Evolutionary conservation across 2,329 filamentous ascomycete species (phyloP).

Genomic region (Monosporascus ibericus): DNA sequence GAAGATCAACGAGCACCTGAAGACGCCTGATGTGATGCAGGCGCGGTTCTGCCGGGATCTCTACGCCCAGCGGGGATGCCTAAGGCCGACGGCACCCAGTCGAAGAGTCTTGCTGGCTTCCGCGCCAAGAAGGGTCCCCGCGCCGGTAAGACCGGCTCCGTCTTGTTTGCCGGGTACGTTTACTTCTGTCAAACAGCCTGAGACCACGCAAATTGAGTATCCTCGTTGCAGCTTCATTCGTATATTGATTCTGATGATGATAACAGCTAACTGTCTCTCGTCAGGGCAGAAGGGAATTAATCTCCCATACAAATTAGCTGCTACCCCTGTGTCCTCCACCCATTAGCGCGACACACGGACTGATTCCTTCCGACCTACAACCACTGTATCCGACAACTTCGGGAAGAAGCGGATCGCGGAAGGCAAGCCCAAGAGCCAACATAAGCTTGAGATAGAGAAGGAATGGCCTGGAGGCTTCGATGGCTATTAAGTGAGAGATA

Average conservation of each 20-base stretch:
- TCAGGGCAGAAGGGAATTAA: too few species aligned
- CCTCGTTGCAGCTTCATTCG: too few species aligned
- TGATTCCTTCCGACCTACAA: too few species aligned
- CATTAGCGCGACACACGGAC: too few species aligned
- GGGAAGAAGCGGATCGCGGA: constrained; percentile 4
- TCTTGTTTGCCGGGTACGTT: constrained; percentile 41
- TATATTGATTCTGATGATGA: too few species aligned
- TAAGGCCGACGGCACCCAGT: constrained; percentile 22
- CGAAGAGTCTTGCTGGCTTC: constrained; percentile 42
- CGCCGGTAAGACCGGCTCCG: constrained; percentile 36
- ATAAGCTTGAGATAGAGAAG: constrained; percentile 4
- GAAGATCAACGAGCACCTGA: constrained; percentile 49
- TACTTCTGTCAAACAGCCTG: too few species aligned
- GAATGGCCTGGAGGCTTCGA: neutral
- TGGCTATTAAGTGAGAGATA: too few species aligned
- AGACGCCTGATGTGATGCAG: constrained; percentile 38
- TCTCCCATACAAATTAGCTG: too few species aligned
- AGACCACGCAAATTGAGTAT: too few species aligned
- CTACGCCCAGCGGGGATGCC: constrained; percentile 28
- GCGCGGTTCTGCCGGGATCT: constrained; percentile 41
- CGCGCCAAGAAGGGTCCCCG: constrained; percentile 14
- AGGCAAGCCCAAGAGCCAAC: constrained; percentile 5
- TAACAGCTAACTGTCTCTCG: too few species aligned
- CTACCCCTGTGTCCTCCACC: too few species aligned
- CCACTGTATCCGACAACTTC: too few species aligned